Conservation (phyloP, 345 rosid genomes). For the Sonneratia caseolaris region DNA sequence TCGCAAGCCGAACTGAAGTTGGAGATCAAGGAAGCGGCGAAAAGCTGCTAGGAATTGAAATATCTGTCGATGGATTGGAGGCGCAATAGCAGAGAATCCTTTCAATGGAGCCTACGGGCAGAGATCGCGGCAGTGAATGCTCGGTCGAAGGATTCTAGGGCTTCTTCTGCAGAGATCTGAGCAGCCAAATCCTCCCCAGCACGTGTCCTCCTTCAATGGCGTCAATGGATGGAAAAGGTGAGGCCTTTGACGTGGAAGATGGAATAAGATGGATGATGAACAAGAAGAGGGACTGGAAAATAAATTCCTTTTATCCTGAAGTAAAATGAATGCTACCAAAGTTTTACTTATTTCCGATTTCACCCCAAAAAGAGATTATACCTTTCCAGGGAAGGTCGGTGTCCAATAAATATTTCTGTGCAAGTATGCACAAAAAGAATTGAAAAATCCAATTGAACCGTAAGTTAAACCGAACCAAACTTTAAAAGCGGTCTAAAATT, state of each 20-base stretch:
- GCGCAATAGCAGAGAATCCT: not conserved
- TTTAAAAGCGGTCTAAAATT: too few species aligned
- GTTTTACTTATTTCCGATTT: not conserved
- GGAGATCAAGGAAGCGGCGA: not conserved
- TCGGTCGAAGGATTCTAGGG: not conserved
- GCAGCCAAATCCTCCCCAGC: not conserved
- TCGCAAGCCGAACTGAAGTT: not conserved
- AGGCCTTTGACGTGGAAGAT: not conserved
- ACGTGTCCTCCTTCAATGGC: not conserved
- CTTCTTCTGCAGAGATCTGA: constrained; percentile 4
- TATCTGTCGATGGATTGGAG: not conserved
- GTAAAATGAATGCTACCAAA: not conserved
- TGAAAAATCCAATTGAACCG: too few species aligned
- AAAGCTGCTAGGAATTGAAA: not conserved
- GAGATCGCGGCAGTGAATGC: not conserved
- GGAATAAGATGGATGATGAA: not conserved
- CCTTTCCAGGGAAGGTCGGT: too few species aligned
- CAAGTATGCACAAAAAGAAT: too few species aligned
- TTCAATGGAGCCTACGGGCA: not conserved
- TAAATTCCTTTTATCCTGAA: not conserved
- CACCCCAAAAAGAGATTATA: not conserved
- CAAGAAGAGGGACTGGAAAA: not conserved
- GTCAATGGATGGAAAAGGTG: not conserved
- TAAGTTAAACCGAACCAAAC: too few species aligned
- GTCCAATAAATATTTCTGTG: too few species aligned